phyloP scores from a whole-genome alignment of 495 filamentous ascomycete genomes.

The Lepraria neglecta region DNA sequence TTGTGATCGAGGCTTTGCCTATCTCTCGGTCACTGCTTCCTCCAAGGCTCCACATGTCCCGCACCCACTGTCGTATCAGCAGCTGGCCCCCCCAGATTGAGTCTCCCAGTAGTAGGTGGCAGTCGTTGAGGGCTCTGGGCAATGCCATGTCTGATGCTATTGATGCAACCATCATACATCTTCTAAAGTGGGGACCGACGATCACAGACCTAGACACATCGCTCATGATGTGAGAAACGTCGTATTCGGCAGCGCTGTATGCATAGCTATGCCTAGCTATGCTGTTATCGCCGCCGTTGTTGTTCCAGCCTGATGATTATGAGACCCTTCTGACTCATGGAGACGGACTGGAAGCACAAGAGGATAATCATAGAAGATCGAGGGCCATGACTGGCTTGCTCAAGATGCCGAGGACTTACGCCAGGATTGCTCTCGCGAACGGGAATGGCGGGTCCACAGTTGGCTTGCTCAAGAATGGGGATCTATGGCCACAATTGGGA shows the following conservation, averaged over 20 bases:
- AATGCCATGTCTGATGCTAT: conserved; percentile 1
- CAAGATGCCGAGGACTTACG: conserved; percentile 1
- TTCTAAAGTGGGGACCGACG: background rate
- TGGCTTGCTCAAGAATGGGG: background rate
- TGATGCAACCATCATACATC: background rate
- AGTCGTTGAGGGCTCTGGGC: background rate
- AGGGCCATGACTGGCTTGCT: conserved; percentile 1
- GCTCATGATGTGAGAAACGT: background rate
- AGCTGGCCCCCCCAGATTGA: background rate
- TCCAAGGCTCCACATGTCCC: background rate
- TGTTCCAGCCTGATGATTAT: background rate
- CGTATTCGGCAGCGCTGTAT: conserved; percentile 1
- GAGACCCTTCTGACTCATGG: background rate
- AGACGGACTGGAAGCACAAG: background rate
- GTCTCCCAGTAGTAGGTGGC: background rate
- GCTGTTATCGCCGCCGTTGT: background rate
- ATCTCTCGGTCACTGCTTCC: conserved; percentile 3
- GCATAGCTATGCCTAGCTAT: conserved; percentile 1
- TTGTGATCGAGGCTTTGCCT: conserved; percentile 1
- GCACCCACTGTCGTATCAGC: background rate
- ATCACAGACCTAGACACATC: background rate
- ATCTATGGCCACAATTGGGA: background rate
- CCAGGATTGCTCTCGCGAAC: background rate
- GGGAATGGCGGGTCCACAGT: background rate
- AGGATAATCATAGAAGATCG: background rate